Base-by-base conservation (phyloP, 129 eudicot species). In the Dittrichia graveolens region DNA sequence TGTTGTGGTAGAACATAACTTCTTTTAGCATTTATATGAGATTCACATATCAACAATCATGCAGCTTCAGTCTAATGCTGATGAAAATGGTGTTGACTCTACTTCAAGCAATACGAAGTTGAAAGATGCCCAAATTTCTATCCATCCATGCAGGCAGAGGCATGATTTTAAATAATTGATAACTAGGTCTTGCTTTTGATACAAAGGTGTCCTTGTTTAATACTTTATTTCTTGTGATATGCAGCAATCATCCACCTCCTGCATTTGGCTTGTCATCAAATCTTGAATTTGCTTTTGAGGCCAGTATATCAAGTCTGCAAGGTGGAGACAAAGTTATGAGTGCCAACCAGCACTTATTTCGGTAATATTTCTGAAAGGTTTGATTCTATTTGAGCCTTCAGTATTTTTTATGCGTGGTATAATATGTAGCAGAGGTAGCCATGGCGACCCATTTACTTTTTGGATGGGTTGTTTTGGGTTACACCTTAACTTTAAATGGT, bases 331-430 rank as follows among this genome's bases (percentile, higher is more conserved):
- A 63, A 53, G 72, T 78, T 73, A 83, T 85, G 86, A 80, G 89
- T 80, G 89, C 89, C 72, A 78, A 78, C 71, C 84, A 81, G 78
- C 85, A 80, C 77, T 80, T 85, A 78, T 73, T 77, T 76, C 85
- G 95, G 95, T 93, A 89, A 87, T 90, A 78, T 78, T 82, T 81
- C 79, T 74, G 77, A 76, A 81, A 87, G 88, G 88, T 90, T 87
- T 90, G 92, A 79, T 74, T 79, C 87, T 72, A 53, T 71, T 82
- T 80, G 73, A 75, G 81, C 77, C 75, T 88, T 74, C 54, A 60
- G 41, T 68, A 52, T 44, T 76, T n/a, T 43, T 9, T 11, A 5
- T 46, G 35, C n/a, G n/a, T 63, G 31, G 58, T 38, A 16, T 56
- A 24, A 41, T 10, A 9, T 61, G 31, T 64, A 46, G 55, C 38